Percentiles rank a stretch among this genome's conserved stretches.
These are phyloP conservation scores for Galeopsis tetrahit DNA, from an alignment of 257 asterid species.

Conservation along the genomic window DNA sequence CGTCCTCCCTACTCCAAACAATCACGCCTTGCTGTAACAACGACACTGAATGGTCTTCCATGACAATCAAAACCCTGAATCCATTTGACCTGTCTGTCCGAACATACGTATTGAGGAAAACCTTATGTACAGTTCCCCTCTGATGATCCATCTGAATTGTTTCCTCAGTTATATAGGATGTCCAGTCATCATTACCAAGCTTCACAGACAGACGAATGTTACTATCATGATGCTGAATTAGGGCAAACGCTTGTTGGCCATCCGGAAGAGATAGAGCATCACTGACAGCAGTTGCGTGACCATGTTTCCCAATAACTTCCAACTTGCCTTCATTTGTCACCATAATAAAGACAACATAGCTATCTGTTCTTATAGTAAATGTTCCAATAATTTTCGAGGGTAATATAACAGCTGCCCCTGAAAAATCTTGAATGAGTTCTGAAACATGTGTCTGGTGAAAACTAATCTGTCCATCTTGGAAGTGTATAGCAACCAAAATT, in stretches of 20 bases:
- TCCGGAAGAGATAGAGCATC: constrained; percentile 71
- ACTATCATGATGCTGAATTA: constrained; percentile 60
- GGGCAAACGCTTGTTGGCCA: constrained; percentile 74
- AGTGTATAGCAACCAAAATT: constrained; percentile 55
- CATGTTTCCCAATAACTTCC: constrained; percentile 56
- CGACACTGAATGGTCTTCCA: constrained; percentile 93
- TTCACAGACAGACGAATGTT: constrained; percentile 72
- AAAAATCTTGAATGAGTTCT: constrained; percentile 59
- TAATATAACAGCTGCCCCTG: constrained; percentile 61
- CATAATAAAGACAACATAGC: constrained; percentile 54
- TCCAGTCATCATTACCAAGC: constrained; percentile 68
- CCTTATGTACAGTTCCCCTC: constrained; percentile 80
- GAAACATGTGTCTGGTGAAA: constrained; percentile 60
- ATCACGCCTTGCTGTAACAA: constrained; percentile 87
- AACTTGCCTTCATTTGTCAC: constrained; percentile 60
- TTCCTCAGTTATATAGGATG: constrained; percentile 66
- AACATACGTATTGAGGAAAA: constrained; percentile 82
- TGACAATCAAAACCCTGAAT: constrained; percentile 90
- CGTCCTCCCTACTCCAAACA: constrained; percentile 98
- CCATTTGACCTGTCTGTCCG: constrained; percentile 90
- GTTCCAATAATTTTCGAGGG: constrained; percentile 74
- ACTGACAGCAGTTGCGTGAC: constrained; percentile 64
- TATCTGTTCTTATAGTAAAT: constrained; percentile 49
- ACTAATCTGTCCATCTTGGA: constrained; percentile 70
- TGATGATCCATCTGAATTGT: constrained; percentile 65